Percentiles rank a stretch among this genome's conserved stretches.
These are phyloP conservation scores for Neopestalotiopsis sp. DNA, from an alignment of 2,329 filamentous ascomycete species.

Conservation along the genomic window DNA sequence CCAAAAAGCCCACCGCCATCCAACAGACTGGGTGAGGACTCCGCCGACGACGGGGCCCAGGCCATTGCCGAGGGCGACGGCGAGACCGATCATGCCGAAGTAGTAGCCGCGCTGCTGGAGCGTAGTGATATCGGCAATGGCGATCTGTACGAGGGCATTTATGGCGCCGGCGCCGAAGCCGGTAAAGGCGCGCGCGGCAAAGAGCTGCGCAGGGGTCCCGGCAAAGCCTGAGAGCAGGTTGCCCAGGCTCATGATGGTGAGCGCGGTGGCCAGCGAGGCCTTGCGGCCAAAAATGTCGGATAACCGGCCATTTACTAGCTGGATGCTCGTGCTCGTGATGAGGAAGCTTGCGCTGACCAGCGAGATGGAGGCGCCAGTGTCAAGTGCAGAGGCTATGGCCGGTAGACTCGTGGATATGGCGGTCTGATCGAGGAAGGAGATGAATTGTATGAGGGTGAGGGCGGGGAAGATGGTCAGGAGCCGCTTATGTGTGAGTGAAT, in stretches of 20 bases:
- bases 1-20: conserved; percentile 33
- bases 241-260: neutral
- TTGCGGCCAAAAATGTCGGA: conserved; percentile 20
- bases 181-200: conserved; percentile 35
- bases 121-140: conserved; percentile 41
- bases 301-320: conserved; percentile 16
- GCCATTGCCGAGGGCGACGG: conserved; percentile 29
- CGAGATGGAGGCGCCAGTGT: neutral
- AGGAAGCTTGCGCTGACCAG: conserved; percentile 10
- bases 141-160: conserved; percentile 39
- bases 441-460: conserved; percentile 20
- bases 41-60: conserved; percentile 34
- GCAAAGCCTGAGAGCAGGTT: conserved; percentile 33
- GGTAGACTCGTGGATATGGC: conserved; percentile 22
- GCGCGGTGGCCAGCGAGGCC: neutral
- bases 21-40: neutral
- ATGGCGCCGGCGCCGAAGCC: conserved; percentile 36
- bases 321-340: conserved; percentile 13
- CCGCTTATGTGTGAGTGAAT: neutral
- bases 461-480: neutral
- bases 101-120: conserved; percentile 40
- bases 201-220: conserved; percentile 31
- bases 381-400: conserved; percentile 12
- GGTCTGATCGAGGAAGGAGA: conserved; percentile 27
- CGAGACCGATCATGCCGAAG: conserved; percentile 29